Evolutionary conservation across 306 rosid species (phyloP), one percentile per base, ranked within the genome.

Genomic region (Corylus americana): DNA sequence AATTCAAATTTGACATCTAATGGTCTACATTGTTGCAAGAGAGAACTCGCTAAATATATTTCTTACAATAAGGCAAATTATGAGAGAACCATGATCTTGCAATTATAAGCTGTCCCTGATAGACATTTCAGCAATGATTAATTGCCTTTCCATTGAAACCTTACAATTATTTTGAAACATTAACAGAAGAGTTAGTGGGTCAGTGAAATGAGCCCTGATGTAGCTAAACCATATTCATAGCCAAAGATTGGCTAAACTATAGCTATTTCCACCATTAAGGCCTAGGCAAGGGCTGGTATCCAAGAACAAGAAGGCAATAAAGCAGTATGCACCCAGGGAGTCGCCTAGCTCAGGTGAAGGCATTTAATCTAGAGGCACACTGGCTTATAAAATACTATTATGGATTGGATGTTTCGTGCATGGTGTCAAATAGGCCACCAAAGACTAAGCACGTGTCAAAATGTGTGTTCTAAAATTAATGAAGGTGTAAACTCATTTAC

Each of bases 1-100:
- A 71, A 39, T 55, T 66, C 12, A 7, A 71, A 31, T 55, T 71
- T 62, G 72, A 63, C 68, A 78, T 70, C 13, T 67, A 31, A 4
- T 7, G 1, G 37, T 37, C 5, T 25, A 8, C 11, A 75, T 50
- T 35, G 45, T 25, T 39, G 57, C 29, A 42, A 75, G 29, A 47
- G 45, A 18, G 29, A 27, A 45, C 17, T 10, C 50, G 9, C 50
- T n/a, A 14, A 35, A 35, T 0, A 9, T 14, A 42, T 42, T 42
- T 42, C 7, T 42, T 42, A 5, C 6, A 39, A 39, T 39, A 39
- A 6, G 45, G 45, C 45, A 42, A 42, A 42, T 42, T 42, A 2
- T 66, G 71, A 66, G 49, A 16, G n/a, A 14, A 7, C 13, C 25
- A 3, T 37, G 71, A 3, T 16, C 37, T 31, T 2, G 25, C 12